These are phyloP conservation scores for Mycena metata DNA, from an alignment of 768 basidiomycete species.

Conservation along the genomic window DNA sequence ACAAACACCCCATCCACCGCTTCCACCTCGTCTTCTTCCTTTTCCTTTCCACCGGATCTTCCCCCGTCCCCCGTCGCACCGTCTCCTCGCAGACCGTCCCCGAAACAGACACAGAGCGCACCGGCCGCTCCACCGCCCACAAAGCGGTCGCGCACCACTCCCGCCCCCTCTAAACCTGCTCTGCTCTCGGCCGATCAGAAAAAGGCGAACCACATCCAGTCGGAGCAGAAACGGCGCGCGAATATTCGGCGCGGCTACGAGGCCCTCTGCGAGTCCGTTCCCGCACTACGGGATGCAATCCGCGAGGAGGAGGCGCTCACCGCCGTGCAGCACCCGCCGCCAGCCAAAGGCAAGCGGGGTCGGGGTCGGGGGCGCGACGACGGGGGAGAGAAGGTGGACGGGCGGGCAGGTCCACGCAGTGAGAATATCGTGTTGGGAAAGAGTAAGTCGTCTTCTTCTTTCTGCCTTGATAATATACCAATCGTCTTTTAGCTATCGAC, in stretches of 20 bases:
- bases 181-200: conserved; percentile 89
- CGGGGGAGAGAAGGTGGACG: conserved; percentile 78
- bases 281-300: conserved; percentile 85
- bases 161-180: conserved; percentile 52
- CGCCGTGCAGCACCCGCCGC: conserved; percentile 46
- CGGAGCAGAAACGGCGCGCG: conserved; percentile 93
- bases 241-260: conserved; percentile 94
- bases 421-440: conserved; percentile 92
- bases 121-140: conserved; percentile 29
- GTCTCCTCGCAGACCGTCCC: conserved; percentile 37
- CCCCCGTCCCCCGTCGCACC: conserved; percentile 26
- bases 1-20: conserved; percentile 30
- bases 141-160: conserved; percentile 30
- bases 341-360: conserved; percentile 62
- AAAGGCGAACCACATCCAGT: conserved; percentile 94
- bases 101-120: conserved; percentile 49
- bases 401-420: conserved; percentile 89
- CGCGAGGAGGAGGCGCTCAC: conserved; percentile 73
- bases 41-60: conserved; percentile 38
- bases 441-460: conserved; percentile 65
- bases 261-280: conserved; percentile 86
- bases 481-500: conserved; percentile 77
- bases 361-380: conserved; percentile 55
- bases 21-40: conserved; percentile 42
- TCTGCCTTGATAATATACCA: conserved; percentile 17